These are phyloP conservation scores for Wickerhamomyces subpelliculosus DNA, from an alignment of 805 yeast genomes.

Conservation along the genomic window DNA sequence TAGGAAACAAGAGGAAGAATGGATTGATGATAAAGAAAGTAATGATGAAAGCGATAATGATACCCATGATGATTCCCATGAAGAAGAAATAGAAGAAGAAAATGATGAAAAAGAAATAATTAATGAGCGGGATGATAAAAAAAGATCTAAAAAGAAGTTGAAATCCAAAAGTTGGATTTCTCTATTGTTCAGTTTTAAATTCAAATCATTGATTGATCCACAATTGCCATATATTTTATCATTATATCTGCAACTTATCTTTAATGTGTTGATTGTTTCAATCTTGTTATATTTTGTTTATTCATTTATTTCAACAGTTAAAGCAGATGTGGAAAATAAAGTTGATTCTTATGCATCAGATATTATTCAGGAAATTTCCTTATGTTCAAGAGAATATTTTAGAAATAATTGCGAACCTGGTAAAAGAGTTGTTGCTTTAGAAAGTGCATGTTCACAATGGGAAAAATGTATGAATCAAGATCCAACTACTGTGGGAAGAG, in stretches of 20 bases:
- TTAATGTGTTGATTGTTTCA: constrained; percentile 47
- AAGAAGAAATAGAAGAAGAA: constrained; percentile 1
- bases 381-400: constrained; percentile 63
- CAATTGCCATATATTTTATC: constrained; percentile 50
- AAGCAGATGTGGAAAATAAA: constrained; percentile 64
- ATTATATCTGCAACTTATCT: constrained; percentile 54
- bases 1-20: constrained; percentile 4
- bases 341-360: constrained; percentile 57
- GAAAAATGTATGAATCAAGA: constrained; percentile 77
- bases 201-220: constrained; percentile 30
- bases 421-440: constrained; percentile 67
- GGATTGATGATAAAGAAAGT: constrained; percentile 22
- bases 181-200: not conserved
- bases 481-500: constrained; percentile 59
- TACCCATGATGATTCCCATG: constrained; percentile 5
- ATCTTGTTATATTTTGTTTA: constrained; percentile 45
- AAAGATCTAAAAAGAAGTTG: constrained; percentile 4
- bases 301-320: constrained; percentile 47
- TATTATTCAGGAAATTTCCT: constrained; percentile 53
- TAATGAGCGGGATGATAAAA: too few species aligned
- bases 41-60: constrained; percentile 2
- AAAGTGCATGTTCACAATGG: constrained; percentile 64
- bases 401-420: constrained; percentile 67
- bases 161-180: constrained; percentile 3
- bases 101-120: constrained; percentile 2